A percentile compares a stretch with the other conserved stretches of the same genome.
Evolutionary conservation across 1,284 basidiomycete species (phyloP).

Genomic region (Phlebopus sp.): DNA sequence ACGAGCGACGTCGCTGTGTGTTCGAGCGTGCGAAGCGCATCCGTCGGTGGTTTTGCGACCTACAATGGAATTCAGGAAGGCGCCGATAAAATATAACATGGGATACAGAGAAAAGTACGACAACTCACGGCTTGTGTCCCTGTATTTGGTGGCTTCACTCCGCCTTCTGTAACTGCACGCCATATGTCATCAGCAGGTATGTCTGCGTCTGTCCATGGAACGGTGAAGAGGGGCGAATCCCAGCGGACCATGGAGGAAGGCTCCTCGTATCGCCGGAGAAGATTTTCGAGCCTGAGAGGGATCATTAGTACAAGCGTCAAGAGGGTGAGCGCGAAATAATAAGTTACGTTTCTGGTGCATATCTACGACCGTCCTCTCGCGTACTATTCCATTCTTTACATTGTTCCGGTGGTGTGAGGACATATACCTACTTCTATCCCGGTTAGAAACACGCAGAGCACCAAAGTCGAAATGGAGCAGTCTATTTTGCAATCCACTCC

Average conservation of each 20-base stretch:
- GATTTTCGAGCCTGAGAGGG: constrained; percentile 74
- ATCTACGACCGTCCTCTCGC: constrained; percentile 50
- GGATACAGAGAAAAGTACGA: constrained; percentile 25
- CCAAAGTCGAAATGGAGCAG: neutral
- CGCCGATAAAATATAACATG: neutral
- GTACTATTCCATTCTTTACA: constrained; percentile 76
- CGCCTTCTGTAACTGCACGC: too few relatives aligned
- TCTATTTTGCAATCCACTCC: too few relatives aligned
- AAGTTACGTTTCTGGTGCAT: constrained; percentile 74
- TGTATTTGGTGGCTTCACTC: too few relatives aligned
- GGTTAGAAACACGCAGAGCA: constrained; percentile 2
- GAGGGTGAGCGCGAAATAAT: constrained; percentile 25
- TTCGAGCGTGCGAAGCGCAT: constrained; percentile 79
- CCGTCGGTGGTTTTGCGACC: constrained; percentile 76
- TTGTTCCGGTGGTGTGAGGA: constrained; percentile 75
- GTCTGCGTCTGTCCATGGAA: too few relatives aligned
- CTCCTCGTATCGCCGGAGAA: constrained; percentile 90
- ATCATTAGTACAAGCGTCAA: neutral
- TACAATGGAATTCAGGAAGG: constrained; percentile 28
- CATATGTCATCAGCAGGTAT: too few relatives aligned
- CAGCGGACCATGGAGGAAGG: constrained; percentile 96
- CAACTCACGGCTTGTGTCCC: constrained; percentile 60
- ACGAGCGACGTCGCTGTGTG: constrained; percentile 67
- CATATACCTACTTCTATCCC: constrained; percentile 55
- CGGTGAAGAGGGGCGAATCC: constrained; percentile 92